These are phyloP conservation scores for Boletus speciosus DNA, from an alignment of 768 basidiomycete genomes.

Conservation along the genomic window DNA sequence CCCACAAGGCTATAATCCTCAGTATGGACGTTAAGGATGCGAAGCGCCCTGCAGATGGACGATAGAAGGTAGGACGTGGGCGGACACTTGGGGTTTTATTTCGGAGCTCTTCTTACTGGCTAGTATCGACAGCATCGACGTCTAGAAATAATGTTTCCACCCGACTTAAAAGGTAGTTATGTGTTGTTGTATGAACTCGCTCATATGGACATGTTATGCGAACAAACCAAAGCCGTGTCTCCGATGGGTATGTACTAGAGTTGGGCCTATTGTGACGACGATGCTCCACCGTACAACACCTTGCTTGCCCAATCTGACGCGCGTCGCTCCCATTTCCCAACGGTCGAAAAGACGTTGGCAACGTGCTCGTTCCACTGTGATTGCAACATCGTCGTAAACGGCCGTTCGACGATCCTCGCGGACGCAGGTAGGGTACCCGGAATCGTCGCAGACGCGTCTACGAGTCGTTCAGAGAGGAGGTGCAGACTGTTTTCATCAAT, in stretches of 20 bases:
- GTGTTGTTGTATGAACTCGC: background rate
- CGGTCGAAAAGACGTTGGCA: conserved; percentile 41
- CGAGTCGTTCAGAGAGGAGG: conserved; percentile 47
- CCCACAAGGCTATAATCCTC: conserved; percentile 27
- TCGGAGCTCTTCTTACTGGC: background rate
- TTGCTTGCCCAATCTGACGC: conserved; percentile 46
- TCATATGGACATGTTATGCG: too few relatives aligned
- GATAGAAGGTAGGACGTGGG: background rate
- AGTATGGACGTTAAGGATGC: conserved; percentile 23
- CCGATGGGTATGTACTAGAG: background rate
- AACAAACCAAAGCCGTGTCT: background rate
- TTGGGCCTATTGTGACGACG: background rate
- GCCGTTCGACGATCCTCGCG: conserved; percentile 44
- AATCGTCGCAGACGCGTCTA: conserved; percentile 44
- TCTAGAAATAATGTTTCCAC: background rate
- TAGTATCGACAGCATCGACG: background rate
- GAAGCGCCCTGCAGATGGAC: background rate
- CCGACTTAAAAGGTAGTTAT: background rate
- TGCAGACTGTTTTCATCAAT: conserved; percentile 39
- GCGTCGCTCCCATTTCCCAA: conserved; percentile 44
- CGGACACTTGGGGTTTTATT: background rate
- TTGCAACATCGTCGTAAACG: conserved; percentile 48
- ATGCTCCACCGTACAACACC: conserved; percentile 40
- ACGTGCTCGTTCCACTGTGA: conserved; percentile 60
- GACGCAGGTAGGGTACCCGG: conserved; percentile 56